phyloP scores from a whole-genome alignment of 306 rosid genomes.

The Morella rubra region DNA sequence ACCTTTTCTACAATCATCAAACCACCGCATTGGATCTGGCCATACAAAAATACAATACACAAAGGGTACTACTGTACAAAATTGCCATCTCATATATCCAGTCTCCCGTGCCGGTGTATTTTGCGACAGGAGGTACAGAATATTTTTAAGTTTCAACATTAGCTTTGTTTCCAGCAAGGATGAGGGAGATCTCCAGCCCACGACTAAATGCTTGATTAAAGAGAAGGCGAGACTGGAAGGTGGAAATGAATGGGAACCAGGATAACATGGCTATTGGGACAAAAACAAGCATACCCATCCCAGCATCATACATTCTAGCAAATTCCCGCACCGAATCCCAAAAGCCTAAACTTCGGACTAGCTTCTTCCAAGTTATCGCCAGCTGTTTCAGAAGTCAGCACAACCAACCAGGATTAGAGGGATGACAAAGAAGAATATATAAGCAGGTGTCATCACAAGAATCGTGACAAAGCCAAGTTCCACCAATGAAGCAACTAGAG shows the following conservation, averaged over 20 bases:
- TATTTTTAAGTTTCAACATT: conserved; percentile 54
- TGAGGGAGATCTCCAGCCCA: conserved; percentile 91
- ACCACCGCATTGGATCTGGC: no score
- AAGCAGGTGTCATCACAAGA: neutral
- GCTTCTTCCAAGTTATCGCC: conserved; percentile 79
- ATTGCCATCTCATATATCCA: no score
- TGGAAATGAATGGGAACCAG: conserved; percentile 96
- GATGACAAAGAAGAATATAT: neutral
- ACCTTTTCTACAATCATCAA: no score
- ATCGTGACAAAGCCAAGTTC: neutral
- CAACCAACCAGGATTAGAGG: conserved; percentile 10
- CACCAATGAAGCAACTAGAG: neutral
- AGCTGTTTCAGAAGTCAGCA: conserved; percentile 44
- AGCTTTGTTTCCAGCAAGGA: conserved; percentile 96
- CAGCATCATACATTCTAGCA: conserved; percentile 96
- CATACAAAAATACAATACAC: no score
- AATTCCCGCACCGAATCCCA: conserved; percentile 96
- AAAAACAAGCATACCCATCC: conserved; percentile 86
- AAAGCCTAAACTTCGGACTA: conserved; percentile 62
- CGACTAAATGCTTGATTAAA: conserved; percentile 99
- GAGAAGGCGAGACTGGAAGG: conserved; percentile 96
- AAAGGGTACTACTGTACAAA: no score
- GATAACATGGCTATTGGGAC: conserved; percentile 72
- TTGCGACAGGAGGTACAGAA: neutral
- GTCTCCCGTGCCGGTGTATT: no score